Evolutionary conservation across 2,329 filamentous ascomycete species (phyloP), one percentile per base, ranked within the genome.

Genomic region (Colletotrichum phormii): DNA sequence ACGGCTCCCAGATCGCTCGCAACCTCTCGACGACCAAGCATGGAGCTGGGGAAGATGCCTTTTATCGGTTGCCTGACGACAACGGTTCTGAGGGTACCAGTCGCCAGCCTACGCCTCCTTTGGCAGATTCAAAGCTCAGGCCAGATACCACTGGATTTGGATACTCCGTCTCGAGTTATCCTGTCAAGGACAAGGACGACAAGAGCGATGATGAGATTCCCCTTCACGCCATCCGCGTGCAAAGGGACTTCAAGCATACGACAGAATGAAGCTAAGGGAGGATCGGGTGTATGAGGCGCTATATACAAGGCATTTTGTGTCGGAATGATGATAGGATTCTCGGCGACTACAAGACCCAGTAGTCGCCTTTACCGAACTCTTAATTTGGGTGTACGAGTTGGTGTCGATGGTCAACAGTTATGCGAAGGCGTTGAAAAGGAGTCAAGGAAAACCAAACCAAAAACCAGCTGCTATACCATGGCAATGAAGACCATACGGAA

Each of bases 211-310:
- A 85, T 29, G 82, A 83, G 24, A 80, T 84, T 31, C 82, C 82
- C 1, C 69, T 85, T 49, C 80, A 83, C 49, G 79, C 80, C 1
- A 85, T 85, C 11, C 74, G 80, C n/a, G 81, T 85, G 3, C 77
- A 83, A 2, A 84, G 61, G 15, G 80, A 82, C 11, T 81, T 85
- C 65, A 77, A 78, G 33, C 81, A 78, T 26, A 79, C 79, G 11
- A 58, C 71, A 1, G 60, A 60, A 57, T 61, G 26, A 69, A 13
- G 11, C 6, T 9, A 15, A 29, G 1, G 6, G 9, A 15, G 4
- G 2, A 5, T 5, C n/a, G 9, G 13, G 1, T 11, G 6, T 5
- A 46, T 9, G 18, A 9, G 18, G 18, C 31, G 4, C 8, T 12
- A 12, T 18, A 6, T 1, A 37, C 4, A 3, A 31, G 33, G 9